A percentile compares a stretch with the other conserved stretches of the same genome.
Evolutionary conservation across 768 basidiomycete genomes (phyloP).

Genomic region (Suillus americanus): DNA sequence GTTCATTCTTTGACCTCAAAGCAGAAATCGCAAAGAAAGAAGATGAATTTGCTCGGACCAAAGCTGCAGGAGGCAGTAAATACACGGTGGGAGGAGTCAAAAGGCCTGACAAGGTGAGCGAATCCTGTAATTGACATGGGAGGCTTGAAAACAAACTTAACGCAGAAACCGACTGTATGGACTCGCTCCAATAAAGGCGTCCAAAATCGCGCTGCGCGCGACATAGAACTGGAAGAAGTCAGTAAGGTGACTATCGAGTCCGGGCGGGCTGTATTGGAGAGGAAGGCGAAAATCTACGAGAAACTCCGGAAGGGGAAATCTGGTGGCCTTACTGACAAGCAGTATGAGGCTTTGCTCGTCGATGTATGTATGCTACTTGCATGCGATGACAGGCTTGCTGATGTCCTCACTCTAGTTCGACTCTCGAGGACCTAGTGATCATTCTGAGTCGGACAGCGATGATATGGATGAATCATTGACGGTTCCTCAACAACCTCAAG

Average conservation of each 20-base stretch:
- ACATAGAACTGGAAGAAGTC: constrained; percentile 68
- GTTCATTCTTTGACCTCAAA: constrained; percentile 82
- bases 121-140: neutral
- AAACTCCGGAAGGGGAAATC: constrained; percentile 75
- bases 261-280: constrained; percentile 67
- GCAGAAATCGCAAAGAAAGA: constrained; percentile 49
- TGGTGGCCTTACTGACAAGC: constrained; percentile 72
- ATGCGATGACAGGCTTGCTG: neutral
- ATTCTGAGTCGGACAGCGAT: constrained; percentile 68
- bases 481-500: constrained; percentile 46
- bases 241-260: constrained; percentile 72
- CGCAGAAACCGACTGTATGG: constrained; percentile 79
- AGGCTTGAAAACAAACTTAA: neutral
- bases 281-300: constrained; percentile 80
- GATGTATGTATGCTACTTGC: constrained; percentile 55
- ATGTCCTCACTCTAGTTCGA: constrained; percentile 54
- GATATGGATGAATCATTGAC: constrained; percentile 78
- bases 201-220: constrained; percentile 56
- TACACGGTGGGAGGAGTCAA: constrained; percentile 61
- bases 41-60: constrained; percentile 64
- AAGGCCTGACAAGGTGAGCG: constrained; percentile 66
- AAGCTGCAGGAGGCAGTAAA: constrained; percentile 52
- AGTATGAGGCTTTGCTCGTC: constrained; percentile 70
- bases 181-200: constrained; percentile 75
- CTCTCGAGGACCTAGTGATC: constrained; percentile 45